These are phyloP conservation scores for Diaporthe capsici DNA, from an alignment of 2,329 filamentous ascomycete genomes.

Conservation along the genomic window DNA sequence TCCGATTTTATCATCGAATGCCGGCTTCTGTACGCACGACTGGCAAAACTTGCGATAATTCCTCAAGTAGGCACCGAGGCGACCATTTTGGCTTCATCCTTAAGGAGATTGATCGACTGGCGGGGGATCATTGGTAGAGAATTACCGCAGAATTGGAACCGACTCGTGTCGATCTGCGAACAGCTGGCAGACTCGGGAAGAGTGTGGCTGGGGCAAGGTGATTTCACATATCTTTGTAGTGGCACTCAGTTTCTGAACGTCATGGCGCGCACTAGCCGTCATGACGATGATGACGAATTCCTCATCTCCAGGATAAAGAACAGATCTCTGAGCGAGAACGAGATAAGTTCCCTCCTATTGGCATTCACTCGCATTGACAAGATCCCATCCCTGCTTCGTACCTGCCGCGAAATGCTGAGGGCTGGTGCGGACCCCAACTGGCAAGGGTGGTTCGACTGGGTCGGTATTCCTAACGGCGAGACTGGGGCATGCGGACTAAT, in stretches of 20 bases:
- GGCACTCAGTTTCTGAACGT: background rate
- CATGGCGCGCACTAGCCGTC: accelerated
- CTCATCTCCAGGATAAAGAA: background rate
- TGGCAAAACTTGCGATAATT: background rate
- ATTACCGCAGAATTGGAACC: background rate
- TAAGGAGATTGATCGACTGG: no score
- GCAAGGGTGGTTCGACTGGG: background rate
- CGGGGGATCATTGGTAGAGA: no score
- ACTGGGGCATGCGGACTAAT: no score
- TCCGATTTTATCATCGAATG: background rate
- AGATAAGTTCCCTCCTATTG: background rate
- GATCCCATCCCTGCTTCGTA: background rate
- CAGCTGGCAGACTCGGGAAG: background rate
- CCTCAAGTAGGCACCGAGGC: background rate
- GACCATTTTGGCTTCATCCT: no score
- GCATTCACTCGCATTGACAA: background rate
- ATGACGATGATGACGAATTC: background rate
- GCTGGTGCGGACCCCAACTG: constrained; percentile 17
- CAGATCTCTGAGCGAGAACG: background rate
- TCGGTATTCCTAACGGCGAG: accelerated
- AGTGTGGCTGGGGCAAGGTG: background rate
- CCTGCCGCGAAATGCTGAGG: background rate
- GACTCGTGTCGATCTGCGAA: background rate
- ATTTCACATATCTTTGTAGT: background rate
- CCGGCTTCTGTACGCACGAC: background rate